phyloP scores from a whole-genome alignment of 1,139 yeast species.

The Candida mesenterica region DNA sequence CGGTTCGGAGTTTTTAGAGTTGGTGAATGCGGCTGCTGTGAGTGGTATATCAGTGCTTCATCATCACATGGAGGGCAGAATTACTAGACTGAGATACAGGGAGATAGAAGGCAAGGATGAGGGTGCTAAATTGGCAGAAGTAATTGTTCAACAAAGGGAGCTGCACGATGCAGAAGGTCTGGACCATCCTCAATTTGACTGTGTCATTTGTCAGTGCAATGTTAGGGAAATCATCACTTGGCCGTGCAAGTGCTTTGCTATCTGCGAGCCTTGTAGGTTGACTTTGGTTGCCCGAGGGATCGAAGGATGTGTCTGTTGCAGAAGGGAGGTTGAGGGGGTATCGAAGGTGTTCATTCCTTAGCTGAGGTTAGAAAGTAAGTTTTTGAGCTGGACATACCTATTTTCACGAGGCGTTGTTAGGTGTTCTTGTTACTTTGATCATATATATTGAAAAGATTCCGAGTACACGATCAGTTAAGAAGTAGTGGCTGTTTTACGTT shows the following conservation, averaged over 20 bases:
- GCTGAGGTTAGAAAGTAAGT: no score
- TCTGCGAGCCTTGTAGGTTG: slow-evolving; percentile 80
- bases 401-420: no score
- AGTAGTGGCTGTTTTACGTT: no score
- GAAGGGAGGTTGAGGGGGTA: slow-evolving; percentile 64
- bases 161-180: neutral
- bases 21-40: slow-evolving; percentile 22
- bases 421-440: no score
- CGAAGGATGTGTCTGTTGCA: slow-evolving; percentile 82
- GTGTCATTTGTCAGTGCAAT: slow-evolving; percentile 81
- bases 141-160: slow-evolving; percentile 21
- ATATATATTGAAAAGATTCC: no score
- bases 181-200: slow-evolving; percentile 34
- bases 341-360: slow-evolving; percentile 53
- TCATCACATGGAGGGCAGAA: slow-evolving; percentile 19
- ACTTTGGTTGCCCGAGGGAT: slow-evolving; percentile 74
- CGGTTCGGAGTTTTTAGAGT: slow-evolving; percentile 29
- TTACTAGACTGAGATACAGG: slow-evolving; percentile 43
- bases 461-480: no score
- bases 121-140: slow-evolving; percentile 20
- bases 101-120: slow-evolving; percentile 22
- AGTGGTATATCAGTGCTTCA: slow-evolving; percentile 1
- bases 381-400: no score
- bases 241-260: slow-evolving; percentile 91
- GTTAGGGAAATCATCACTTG: slow-evolving; percentile 78